phyloP scores from a whole-genome alignment of 2,329 filamentous ascomycete species.

The Aspergillus chevalieri region DNA sequence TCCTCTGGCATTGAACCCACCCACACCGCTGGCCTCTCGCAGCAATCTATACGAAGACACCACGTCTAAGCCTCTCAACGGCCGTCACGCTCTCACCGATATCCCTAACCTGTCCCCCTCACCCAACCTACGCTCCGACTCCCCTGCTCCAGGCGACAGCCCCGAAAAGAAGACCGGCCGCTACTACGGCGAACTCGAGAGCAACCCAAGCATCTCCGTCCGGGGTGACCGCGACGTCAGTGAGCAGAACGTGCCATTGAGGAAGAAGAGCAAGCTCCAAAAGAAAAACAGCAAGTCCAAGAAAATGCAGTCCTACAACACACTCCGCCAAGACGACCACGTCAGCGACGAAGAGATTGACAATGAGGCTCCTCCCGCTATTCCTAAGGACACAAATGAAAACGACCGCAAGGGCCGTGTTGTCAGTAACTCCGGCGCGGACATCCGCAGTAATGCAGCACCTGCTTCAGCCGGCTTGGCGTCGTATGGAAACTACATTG shows the following conservation, averaged over 20 bases:
- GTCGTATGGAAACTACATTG: conserved; percentile 39
- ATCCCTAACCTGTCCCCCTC: conserved; percentile 30
- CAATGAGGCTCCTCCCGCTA: background rate
- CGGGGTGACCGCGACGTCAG: conserved; percentile 16
- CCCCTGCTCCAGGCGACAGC: conserved; percentile 22
- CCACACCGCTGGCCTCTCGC: conserved; percentile 32
- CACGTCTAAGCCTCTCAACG: conserved; percentile 12
- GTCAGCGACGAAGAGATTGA: conserved; percentile 19
- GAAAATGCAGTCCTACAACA: conserved; percentile 29
- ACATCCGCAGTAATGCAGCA: conserved; percentile 23
- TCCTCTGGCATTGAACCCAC: conserved; percentile 43
- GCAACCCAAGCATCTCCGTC: conserved; percentile 14
- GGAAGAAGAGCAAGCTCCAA: conserved; percentile 26
- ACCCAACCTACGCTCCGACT: conserved; percentile 7
- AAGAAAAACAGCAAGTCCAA: conserved; percentile 24
- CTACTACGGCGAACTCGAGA: conserved; percentile 36
- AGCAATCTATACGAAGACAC: conserved; percentile 17
- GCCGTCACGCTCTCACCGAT: conserved; percentile 27
- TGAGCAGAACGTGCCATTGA: conserved; percentile 11
- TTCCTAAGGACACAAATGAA: conserved; percentile 15
- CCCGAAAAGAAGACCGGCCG: conserved; percentile 25
- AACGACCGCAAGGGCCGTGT: conserved; percentile 39
- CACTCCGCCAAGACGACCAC: conserved; percentile 27
- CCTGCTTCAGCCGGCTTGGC: conserved; percentile 25
- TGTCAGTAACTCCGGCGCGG: conserved; percentile 38